Conservation (phyloP, 202 grass and related monocot species). For the Bolboschoenoplectus hybrid region DNA sequence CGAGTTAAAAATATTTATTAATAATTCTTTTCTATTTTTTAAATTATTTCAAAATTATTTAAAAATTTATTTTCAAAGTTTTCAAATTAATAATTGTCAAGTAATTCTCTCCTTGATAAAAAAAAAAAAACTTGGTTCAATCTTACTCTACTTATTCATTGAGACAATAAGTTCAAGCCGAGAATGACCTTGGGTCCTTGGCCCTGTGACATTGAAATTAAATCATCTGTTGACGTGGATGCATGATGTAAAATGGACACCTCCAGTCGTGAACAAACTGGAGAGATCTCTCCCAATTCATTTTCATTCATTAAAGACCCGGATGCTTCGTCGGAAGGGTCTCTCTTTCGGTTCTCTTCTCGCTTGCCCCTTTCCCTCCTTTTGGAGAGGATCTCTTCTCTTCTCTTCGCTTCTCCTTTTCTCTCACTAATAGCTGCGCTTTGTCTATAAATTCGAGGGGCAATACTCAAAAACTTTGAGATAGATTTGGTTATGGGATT, state of each 20-base stretch:
- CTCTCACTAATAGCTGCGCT: neutral
- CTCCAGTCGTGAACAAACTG: neutral
- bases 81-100: too few relatives aligned
- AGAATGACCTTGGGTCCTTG: neutral
- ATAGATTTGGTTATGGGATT: conserved; percentile 35
- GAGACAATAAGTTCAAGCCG: too few relatives aligned
- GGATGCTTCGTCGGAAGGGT: conserved; percentile 25
- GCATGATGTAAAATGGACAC: neutral
- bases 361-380: neutral
- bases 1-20: too few relatives aligned
- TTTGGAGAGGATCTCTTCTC: neutral
- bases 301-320: neutral
- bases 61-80: too few relatives aligned
- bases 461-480: neutral
- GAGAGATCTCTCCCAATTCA: neutral
- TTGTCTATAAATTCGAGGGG: conserved; percentile 1
- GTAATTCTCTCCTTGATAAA: too few relatives aligned
- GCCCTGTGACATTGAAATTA: neutral
- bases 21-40: too few relatives aligned
- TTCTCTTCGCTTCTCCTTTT: neutral
- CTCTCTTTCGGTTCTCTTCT: neutral
- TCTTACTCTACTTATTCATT: too few relatives aligned
- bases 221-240: conserved; percentile 1
- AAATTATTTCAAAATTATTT: too few relatives aligned
- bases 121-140: too few relatives aligned